A percentile compares a stretch with the other conserved stretches of the same genome.
phyloP scores from a whole-genome alignment of 257 asterid species.

The Ajuga chamaepitys region DNA sequence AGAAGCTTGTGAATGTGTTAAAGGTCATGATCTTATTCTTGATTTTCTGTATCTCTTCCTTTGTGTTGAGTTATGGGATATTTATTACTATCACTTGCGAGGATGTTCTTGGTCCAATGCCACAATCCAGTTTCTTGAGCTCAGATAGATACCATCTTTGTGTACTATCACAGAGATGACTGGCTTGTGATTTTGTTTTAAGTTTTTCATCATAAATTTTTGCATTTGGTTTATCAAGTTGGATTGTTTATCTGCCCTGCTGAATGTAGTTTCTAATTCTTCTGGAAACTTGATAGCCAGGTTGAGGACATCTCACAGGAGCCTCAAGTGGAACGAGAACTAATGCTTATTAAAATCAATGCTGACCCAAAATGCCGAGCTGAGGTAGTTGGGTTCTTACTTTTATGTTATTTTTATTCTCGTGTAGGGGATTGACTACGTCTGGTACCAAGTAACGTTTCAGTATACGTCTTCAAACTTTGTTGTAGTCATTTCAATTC shows the following conservation, averaged over 20 bases:
- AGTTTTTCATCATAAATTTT: not conserved
- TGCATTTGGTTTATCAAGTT: not conserved
- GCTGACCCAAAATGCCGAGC: constrained; percentile 69
- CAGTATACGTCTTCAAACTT: not conserved
- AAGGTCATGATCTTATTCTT: constrained; percentile 47
- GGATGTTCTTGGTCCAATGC: too few relatives aligned
- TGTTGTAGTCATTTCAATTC: not conserved
- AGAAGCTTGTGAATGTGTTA: constrained; percentile 81
- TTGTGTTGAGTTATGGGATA: too few relatives aligned
- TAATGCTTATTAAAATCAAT: constrained; percentile 89
- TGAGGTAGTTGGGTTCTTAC: constrained; percentile 39
- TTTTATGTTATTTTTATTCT: not conserved
- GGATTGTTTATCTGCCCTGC: not conserved
- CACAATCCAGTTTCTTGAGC: too few relatives aligned
- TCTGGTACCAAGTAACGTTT: not conserved
- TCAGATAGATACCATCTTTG: too few relatives aligned
- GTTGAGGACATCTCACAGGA: constrained; percentile 88
- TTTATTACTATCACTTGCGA: too few relatives aligned
- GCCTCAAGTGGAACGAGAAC: constrained; percentile 95
- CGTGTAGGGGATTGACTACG: not conserved
- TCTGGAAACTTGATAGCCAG: constrained; percentile 29
- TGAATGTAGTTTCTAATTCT: constrained; percentile 10
- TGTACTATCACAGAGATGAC: not conserved
- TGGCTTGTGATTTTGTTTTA: not conserved
- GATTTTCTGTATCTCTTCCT: not conserved